Percentiles rank a stretch among this genome's conserved stretches.
Evolutionary conservation across 2,329 filamentous ascomycete species (phyloP).

Genomic region (Colletotrichum sp.): DNA sequence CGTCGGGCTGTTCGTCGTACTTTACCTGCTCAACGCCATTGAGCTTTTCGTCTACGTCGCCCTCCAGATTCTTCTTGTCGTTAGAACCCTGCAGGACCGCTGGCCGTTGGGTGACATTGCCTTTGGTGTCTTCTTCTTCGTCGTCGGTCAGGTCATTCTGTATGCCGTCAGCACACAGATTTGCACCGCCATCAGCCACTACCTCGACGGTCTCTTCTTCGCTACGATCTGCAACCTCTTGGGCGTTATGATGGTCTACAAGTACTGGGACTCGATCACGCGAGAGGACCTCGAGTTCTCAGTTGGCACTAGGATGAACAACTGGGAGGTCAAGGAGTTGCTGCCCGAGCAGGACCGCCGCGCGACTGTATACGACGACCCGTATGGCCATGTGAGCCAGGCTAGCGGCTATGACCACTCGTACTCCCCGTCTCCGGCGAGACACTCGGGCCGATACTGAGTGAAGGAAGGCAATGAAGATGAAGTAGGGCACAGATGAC

Average conservation of each 20-base stretch:
- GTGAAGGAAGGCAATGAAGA: not conserved
- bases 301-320: constrained; percentile 92
- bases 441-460: constrained; percentile 53
- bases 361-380: constrained; percentile 75
- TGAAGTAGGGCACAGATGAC: not conserved
- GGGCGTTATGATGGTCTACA: constrained; percentile 99
- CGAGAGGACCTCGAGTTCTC: constrained; percentile 98
- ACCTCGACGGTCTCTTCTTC: constrained; percentile 93
- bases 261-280: constrained; percentile 99
- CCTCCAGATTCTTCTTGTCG: constrained; percentile 87
- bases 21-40: constrained; percentile 90
- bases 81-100: constrained; percentile 89
- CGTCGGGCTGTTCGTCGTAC: constrained; percentile 85
- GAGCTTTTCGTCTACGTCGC: constrained; percentile 84
- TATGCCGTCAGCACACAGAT: constrained; percentile 89
- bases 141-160: constrained; percentile 88
- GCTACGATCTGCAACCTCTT: constrained; percentile 92
- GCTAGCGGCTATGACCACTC: constrained; percentile 58
- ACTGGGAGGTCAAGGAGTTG: constrained; percentile 97
- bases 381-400: constrained; percentile 63
- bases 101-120: constrained; percentile 94
- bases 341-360: constrained; percentile 82
- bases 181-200: constrained; percentile 85
- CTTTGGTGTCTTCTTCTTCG: constrained; percentile 90
- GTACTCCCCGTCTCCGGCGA: constrained; percentile 48